Evolutionary conservation across 495 filamentous ascomycete species (phyloP).

Genomic region (Geoglossum glabrum): DNA sequence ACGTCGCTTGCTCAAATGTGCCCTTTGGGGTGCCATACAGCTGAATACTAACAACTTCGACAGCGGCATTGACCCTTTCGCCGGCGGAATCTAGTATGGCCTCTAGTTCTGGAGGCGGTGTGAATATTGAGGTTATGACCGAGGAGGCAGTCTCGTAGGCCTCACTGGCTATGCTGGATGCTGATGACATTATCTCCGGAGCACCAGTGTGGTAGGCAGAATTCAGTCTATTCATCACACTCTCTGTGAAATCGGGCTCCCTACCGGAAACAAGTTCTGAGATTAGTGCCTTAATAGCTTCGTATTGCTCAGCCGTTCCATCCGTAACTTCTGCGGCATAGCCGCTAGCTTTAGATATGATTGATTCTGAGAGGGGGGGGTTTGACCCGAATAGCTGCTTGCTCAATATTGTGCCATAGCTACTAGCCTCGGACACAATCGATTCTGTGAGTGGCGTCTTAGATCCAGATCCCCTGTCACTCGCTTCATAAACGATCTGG

Average conservation of each 20-base stretch:
- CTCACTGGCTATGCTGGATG: slow-evolving; percentile 34
- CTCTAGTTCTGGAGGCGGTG: slow-evolving; percentile 37
- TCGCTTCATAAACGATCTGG: slow-evolving; percentile 24
- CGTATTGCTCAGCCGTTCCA: slow-evolving; percentile 37
- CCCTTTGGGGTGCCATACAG: slow-evolving; percentile 40
- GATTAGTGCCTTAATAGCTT: slow-evolving; percentile 48
- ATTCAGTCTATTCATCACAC: slow-evolving; percentile 48
- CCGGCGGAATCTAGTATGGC: slow-evolving; percentile 34
- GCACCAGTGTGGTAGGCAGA: slow-evolving; percentile 42
- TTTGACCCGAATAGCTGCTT: slow-evolving; percentile 34
- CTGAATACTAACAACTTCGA: slow-evolving; percentile 38
- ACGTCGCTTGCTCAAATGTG: slow-evolving; percentile 30
- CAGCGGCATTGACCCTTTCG: slow-evolving; percentile 33
- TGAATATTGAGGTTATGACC: slow-evolving; percentile 29
- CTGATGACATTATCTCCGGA: slow-evolving; percentile 26
- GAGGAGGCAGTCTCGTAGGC: slow-evolving; percentile 38
- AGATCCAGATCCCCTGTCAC: slow-evolving; percentile 22
- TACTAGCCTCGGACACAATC: slow-evolving; percentile 28
- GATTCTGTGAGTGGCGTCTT: slow-evolving; percentile 26
- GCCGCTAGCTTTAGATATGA: slow-evolving; percentile 31
- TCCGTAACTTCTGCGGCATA: slow-evolving; percentile 34
- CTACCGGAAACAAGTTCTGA: slow-evolving; percentile 58
- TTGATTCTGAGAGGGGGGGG: slow-evolving; percentile 23
- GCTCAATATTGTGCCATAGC: slow-evolving; percentile 44
- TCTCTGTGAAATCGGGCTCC: slow-evolving; percentile 68